Conservation (phyloP, 2,329 filamentous ascomycete genomes). For the Trichophyton rubrum region DNA sequence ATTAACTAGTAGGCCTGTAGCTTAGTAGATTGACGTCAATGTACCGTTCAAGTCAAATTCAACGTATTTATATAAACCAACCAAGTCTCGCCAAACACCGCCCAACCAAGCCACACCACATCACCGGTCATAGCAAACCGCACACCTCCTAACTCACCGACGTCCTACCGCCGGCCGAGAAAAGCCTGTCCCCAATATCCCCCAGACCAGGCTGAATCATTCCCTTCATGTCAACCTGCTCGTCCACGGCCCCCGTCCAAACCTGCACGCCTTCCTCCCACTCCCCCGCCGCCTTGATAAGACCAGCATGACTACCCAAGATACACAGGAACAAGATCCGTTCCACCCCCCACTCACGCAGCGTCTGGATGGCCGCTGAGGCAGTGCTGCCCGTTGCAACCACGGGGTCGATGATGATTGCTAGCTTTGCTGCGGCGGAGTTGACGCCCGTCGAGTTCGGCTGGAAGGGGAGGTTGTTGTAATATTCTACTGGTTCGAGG, state of each 20-base stretch:
- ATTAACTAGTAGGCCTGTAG: neutral
- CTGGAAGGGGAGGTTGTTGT: constrained; percentile 79
- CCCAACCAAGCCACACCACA: neutral
- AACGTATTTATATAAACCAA: no score
- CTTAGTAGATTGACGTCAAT: no score
- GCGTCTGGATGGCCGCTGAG: constrained; percentile 74
- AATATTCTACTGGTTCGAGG: constrained; percentile 87
- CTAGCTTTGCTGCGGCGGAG: constrained; percentile 45
- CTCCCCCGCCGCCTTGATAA: constrained; percentile 57
- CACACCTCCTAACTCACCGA: neutral
- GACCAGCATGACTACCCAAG: constrained; percentile 58
- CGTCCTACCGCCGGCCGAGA: constrained; percentile 69
- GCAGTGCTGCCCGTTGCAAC: constrained; percentile 90
- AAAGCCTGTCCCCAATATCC: constrained; percentile 81
- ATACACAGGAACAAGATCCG: constrained; percentile 65
- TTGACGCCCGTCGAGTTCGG: constrained; percentile 24
- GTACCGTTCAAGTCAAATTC: no score
- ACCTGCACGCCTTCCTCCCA: constrained; percentile 54
- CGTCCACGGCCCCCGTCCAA: constrained; percentile 72
- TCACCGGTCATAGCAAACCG: neutral
- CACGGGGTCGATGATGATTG: constrained; percentile 79
- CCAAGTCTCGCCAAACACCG: neutral
- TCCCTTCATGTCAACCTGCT: constrained; percentile 57
- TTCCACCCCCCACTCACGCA: constrained; percentile 84
- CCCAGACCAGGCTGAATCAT: constrained; percentile 88